These are phyloP conservation scores for Amyloporia xantha DNA, from an alignment of 768 basidiomycete species.

Conservation along the genomic window DNA sequence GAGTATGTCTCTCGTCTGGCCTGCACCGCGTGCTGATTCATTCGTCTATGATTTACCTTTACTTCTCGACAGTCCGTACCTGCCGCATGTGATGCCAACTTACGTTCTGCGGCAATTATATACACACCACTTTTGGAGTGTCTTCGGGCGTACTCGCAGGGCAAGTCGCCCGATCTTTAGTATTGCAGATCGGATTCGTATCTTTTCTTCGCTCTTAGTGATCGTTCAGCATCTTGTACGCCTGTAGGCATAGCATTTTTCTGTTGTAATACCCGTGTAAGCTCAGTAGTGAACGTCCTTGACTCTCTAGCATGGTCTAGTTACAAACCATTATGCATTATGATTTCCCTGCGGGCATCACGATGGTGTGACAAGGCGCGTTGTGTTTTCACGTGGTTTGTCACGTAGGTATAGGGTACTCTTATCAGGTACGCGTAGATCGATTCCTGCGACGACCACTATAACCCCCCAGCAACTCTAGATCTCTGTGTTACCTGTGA, in stretches of 20 bases:
- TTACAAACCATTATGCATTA: not conserved
- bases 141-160: conserved; percentile 19
- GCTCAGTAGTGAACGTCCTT: too few species aligned
- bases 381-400: not conserved
- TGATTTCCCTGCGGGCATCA: not conserved
- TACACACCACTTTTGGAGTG: conserved; percentile 23
- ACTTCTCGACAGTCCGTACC: conserved; percentile 7
- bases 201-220: not conserved
- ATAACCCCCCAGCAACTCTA: not conserved
- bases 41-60: not conserved
- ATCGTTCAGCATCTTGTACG: not conserved
- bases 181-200: too few species aligned
- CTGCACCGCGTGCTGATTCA: not conserved
- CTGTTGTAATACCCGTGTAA: not conserved
- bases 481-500: not conserved
- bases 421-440: not conserved
- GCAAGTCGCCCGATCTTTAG: conserved; percentile 16
- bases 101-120: conserved; percentile 14
- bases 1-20: not conserved
- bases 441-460: not conserved
- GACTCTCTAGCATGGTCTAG: not conserved
- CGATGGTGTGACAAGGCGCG: not conserved
- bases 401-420: not conserved
- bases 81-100: conserved; percentile 15
- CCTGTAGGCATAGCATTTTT: not conserved